Percentiles rank a stretch among this genome's conserved stretches.
phyloP scores from a whole-genome alignment of 2,329 filamentous ascomycete species.

The Orbilia ellipsospora region DNA sequence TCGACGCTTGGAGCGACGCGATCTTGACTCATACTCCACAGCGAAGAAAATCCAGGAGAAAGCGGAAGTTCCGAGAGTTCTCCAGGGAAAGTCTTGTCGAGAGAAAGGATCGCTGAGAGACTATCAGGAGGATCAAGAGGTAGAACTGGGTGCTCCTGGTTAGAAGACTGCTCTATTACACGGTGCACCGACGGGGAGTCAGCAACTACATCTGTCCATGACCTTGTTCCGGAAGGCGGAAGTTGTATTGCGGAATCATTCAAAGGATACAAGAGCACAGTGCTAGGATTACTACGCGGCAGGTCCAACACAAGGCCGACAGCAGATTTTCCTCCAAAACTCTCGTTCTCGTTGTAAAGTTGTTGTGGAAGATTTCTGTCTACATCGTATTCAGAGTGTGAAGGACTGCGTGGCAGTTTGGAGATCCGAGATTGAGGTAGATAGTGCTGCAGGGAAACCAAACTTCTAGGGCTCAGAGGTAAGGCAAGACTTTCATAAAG shows the following conservation, averaged over 20 bases:
- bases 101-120: too few relatives aligned
- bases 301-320: background rate
- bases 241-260: background rate
- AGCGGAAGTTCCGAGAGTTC: too few relatives aligned
- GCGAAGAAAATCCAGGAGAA: too few relatives aligned
- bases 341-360: too few relatives aligned
- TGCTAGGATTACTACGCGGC: background rate
- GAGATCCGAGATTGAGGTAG: background rate
- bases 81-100: too few relatives aligned
- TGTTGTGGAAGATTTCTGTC: background rate
- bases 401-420: slow-evolving; percentile 21
- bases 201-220: background rate
- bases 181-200: too few relatives aligned
- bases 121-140: too few relatives aligned
- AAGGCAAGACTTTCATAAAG: background rate
- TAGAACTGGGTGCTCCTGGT: too few relatives aligned
- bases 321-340: background rate
- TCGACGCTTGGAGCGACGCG: too few relatives aligned
- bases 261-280: background rate
- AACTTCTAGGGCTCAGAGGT: slow-evolving; percentile 21
- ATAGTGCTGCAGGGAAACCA: background rate
- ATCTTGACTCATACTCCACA: too few relatives aligned
- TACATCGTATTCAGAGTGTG: slow-evolving; percentile 6
- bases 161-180: too few relatives aligned
- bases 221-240: background rate